Conservation (phyloP, 2,329 filamentous ascomycete species). For the Colletotrichum sp. region DNA sequence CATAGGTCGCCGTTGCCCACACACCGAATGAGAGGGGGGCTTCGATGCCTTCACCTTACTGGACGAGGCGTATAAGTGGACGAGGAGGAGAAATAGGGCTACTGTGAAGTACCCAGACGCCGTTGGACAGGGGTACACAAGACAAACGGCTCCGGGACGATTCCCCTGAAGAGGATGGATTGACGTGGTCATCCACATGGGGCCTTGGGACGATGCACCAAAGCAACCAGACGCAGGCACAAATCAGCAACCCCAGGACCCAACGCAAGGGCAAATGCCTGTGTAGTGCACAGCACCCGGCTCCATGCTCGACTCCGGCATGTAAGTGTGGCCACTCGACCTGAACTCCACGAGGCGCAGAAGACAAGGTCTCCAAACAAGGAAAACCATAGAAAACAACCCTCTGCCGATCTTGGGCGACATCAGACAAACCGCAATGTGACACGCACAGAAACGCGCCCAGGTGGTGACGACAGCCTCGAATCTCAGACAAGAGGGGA, state of each 20-base stretch:
- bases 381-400: neutral
- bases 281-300: too few species aligned
- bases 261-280: too few species aligned
- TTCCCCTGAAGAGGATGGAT: neutral
- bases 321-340: neutral
- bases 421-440: neutral
- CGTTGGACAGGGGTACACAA: neutral
- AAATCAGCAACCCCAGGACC: neutral
- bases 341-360: neutral
- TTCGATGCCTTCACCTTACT: neutral
- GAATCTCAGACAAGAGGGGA: neutral
- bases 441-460: neutral
- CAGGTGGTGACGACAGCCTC: neutral
- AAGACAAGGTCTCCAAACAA: neutral
- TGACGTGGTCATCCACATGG: neutral
- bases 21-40: neutral
- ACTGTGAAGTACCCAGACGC: neutral
- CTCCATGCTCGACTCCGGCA: neutral
- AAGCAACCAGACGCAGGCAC: constrained; percentile 1
- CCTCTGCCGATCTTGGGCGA: neutral
- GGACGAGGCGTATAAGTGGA: neutral
- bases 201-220: neutral
- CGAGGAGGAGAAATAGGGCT: neutral
- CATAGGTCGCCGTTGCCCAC: neutral
- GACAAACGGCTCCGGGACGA: neutral